phyloP scores from a whole-genome alignment of 108 stramenopile species.

The Heterococcus sp. region DNA sequence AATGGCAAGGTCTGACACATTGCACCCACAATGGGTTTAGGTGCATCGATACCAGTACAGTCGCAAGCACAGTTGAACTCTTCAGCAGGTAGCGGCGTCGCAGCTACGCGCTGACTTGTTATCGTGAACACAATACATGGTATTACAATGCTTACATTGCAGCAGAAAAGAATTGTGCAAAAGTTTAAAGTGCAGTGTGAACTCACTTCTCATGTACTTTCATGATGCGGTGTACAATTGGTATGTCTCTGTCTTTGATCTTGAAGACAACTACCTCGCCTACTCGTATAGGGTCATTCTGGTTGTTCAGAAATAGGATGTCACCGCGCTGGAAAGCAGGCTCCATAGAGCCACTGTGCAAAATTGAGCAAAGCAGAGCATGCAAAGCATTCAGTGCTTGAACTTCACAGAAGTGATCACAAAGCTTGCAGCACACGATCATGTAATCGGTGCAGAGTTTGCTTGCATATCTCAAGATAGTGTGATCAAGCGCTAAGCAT shows the following conservation, averaged over 20 bases:
- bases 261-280: conserved; percentile 99
- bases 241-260: conserved; percentile 98
- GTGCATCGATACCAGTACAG: neutral
- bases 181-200: neutral
- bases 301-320: conserved; percentile 96
- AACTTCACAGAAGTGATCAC: no score
- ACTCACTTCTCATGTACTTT: conserved; percentile 82
- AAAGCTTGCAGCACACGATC: no score
- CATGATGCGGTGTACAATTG: conserved; percentile 97
- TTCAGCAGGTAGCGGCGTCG: neutral
- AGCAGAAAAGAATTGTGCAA: neutral
- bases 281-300: conserved; percentile 79
- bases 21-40: neutral
- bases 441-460: no score
- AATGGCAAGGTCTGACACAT: neutral
- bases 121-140: neutral
- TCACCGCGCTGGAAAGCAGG: conserved; percentile 98
- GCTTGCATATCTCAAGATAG: no score
- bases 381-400: no score
- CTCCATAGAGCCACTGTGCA: conserved; percentile 87
- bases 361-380: no score
- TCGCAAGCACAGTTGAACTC: neutral
- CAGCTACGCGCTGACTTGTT: neutral
- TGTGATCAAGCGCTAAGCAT: no score
- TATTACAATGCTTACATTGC: neutral